Percentiles rank a stretch among this genome's conserved stretches.
Evolutionary conservation across 345 rosid species (phyloP).

Genomic region (Euphorbia peplus): DNA sequence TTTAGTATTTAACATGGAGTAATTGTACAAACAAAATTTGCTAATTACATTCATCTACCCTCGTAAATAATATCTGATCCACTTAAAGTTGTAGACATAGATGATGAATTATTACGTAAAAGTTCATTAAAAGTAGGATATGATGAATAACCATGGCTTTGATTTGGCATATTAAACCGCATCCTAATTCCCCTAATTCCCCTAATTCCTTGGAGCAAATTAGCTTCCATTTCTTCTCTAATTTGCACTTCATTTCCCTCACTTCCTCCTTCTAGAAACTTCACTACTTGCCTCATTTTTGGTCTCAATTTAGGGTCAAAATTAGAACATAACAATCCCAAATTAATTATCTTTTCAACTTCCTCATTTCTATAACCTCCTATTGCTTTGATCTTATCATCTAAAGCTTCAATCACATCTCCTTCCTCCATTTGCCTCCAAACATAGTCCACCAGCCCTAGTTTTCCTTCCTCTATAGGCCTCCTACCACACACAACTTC

Average conservation of each 20-base stretch:
- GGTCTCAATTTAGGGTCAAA: conserved; percentile 52
- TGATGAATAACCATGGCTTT: conserved; percentile 3
- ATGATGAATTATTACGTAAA: conserved; percentile 7
- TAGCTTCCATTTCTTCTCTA: conserved; percentile 21
- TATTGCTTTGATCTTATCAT: conserved; percentile 32
- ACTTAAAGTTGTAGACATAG: conserved; percentile 10
- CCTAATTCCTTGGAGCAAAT: conserved; percentile 18
- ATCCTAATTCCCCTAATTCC: conserved; percentile 11
- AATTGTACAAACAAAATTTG: background rate
- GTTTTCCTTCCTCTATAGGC: conserved; percentile 45
- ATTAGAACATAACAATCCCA: conserved; percentile 62
- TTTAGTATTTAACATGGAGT: background rate
- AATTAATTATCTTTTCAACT: conserved; percentile 43
- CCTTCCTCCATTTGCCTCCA: conserved; percentile 41
- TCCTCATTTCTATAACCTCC: conserved; percentile 40
- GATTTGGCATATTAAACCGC: background rate
- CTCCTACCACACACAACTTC: conserved; percentile 56
- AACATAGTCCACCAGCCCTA: conserved; percentile 40
- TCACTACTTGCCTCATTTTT: conserved; percentile 72
- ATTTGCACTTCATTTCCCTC: conserved; percentile 19
- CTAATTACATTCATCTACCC: conserved; percentile 16
- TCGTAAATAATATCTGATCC: conserved; percentile 20
- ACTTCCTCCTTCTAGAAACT: conserved; percentile 45
- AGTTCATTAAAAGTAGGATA: conserved; percentile 26
- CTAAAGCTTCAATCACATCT: conserved; percentile 42